Evolutionary conservation across 2,329 filamentous ascomycete genomes (phyloP), one percentile per base, ranked within the genome.

Genomic region (Endocalyx cinctus): DNA sequence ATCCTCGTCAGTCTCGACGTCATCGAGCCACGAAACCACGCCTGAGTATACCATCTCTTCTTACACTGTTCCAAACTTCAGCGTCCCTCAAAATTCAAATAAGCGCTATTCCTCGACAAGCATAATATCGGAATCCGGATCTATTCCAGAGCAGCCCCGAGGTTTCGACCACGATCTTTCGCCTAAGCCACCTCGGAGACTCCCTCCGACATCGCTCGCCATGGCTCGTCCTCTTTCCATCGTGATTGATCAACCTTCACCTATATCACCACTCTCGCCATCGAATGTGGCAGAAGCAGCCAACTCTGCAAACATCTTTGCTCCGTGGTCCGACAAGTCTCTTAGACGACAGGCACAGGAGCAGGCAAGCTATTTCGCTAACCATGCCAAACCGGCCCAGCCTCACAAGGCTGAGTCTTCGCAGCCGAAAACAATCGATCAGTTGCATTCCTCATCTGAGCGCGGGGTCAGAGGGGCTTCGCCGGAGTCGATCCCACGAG

Each of bases 191-290:
- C 29, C 43, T 11, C 49, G 63, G 29, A 63, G 60, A 23, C 55
- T 59, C 12, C 65, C 69, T 3, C 69, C 72, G 2, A 66, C 69
- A 2, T 60, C 66, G 1, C 52, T 76, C 25, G 55, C 63, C 17
- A 63, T 69, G 38, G 65, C 71, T 2, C 63, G 72, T 5, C 70
- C 72, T 2, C 54, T 77, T 8, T 78, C 74, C 2, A 66, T 73
- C 29, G 71, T 77, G 3, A 55, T 67, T 32, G 74, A 78, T 37
- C 66, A 73, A 28, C 70, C 71, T 0, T 73, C 72, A 0, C 69
- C 70, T 2, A 46, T 39, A 31, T 40, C 48, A 18, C 45, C 52
- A 10, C 44, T 48, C 5, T 48, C 51, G 5, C 42, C 50, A n/a
- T n/a, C n/a, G n/a, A n/a, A n/a, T n/a, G n/a, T n/a, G n/a, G n/a